Evolutionary conservation across 2,329 filamentous ascomycete species (phyloP).

Genomic region (Arachnomyces sp.): DNA sequence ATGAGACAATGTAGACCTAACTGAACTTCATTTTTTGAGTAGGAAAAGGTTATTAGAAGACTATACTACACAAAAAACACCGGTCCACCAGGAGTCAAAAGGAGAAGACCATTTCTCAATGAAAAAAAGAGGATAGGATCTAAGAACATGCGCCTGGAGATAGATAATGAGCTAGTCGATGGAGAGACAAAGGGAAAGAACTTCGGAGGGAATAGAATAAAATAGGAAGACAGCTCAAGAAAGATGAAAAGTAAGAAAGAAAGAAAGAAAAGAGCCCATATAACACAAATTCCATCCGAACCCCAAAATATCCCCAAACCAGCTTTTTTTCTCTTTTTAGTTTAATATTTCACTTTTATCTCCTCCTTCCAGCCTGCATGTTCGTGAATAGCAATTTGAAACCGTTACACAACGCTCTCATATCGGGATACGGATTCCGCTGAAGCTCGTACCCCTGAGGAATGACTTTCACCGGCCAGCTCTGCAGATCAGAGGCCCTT

Average conservation of each 20-base stretch:
- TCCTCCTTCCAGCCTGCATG: slow-evolving; percentile 38
- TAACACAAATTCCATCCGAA: slow-evolving; percentile 5
- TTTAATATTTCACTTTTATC: background rate
- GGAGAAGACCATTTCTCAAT: too few relatives aligned
- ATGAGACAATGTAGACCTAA: too few relatives aligned
- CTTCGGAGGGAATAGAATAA: slow-evolving; percentile 4
- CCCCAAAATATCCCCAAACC: background rate
- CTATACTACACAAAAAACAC: too few relatives aligned
- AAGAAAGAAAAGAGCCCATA: slow-evolving; percentile 9
- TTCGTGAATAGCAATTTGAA: slow-evolving; percentile 82
- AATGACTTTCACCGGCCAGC: slow-evolving; percentile 82
- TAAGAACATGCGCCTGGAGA: too few relatives aligned
- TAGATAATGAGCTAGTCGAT: too few relatives aligned
- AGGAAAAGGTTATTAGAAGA: too few relatives aligned
- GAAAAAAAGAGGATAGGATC: too few relatives aligned
- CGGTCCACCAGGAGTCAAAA: too few relatives aligned
- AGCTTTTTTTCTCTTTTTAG: background rate
- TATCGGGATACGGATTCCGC: slow-evolving; percentile 84
- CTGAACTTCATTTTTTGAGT: too few relatives aligned
- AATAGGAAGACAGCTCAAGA: slow-evolving; percentile 6
- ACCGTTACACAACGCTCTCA: slow-evolving; percentile 90
- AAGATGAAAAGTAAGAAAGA: slow-evolving; percentile 17
- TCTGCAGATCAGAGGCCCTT: slow-evolving; percentile 61
- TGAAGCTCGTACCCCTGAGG: slow-evolving; percentile 90
- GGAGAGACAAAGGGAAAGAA: slow-evolving; percentile 7